Base-by-base conservation (phyloP, 129 eudicot genomes). In the Ambrosia trifida region DNA sequence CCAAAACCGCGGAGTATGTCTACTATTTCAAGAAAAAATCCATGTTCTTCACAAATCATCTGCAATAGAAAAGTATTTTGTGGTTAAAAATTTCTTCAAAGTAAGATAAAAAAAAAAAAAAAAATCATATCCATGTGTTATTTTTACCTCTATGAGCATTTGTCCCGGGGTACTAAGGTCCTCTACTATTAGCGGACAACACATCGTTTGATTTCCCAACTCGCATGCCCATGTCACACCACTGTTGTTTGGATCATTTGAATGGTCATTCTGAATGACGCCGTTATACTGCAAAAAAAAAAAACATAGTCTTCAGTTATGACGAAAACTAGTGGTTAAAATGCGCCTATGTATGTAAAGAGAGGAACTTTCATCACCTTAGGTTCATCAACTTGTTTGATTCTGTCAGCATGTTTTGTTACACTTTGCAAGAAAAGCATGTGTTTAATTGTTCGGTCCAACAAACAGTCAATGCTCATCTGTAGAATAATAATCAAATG, bases 191-290 rank as follows among this genome's bases (percentile, higher is more conserved):
- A 95, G 61, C 1, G 98, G 98, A 78, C 89, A 89, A 66, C 83
- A 66, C 84, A 84, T 84, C 44, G 86, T 45, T 69, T 84, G 79
- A 63, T 85, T 83, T 43, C 88, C 94, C 53, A 85, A 68, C 81
- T 95, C 99, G 64, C 87, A 86, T 40, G 97, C 97, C 99, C 97
- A 94, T 16, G 97, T 90, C 64, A 85, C 93, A 73, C 87, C 91
- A 44, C 72, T 74, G 60, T 77, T 72, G 66, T 60, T 72, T 31
- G 76, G 79, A 74, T 74, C 83, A 46, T 71, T 73, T 16, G 81
- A 79, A 56, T 68, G 72, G 18, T 78, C 71, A 70, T 79, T 76
- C 70, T 47, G 88, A 64, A 76, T 46, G 10, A 63, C 51, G 30
- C 75, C 81, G 11, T 70, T 79, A 62, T 72, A 64, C 81, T 78